Conservation (phyloP, 2,329 filamentous ascomycete genomes). For the Metarhizium brunneum region DNA sequence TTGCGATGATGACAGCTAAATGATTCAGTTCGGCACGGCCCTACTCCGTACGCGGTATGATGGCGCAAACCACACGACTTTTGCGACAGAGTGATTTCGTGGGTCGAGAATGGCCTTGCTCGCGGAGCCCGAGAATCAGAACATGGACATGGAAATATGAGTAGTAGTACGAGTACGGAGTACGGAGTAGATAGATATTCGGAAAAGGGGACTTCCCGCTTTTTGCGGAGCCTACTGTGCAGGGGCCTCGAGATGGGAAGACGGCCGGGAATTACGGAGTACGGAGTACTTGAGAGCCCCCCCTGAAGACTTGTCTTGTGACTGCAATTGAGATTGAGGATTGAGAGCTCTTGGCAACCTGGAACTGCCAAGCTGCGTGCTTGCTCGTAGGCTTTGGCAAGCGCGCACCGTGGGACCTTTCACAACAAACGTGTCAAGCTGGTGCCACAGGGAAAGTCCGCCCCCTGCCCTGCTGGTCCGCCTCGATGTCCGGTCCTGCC, state of each 20-base stretch:
- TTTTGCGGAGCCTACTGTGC: not conserved
- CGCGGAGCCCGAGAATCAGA: not conserved
- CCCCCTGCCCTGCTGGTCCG: not conserved
- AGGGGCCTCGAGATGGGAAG: too few relatives aligned
- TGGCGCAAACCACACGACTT: not conserved
- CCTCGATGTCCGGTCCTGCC: not conserved
- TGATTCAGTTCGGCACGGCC: too few relatives aligned
- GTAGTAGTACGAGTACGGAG: not conserved
- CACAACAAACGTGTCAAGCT: not conserved
- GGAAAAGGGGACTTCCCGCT: not conserved
- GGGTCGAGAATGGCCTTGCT: not conserved
- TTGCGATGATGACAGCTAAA: not conserved
- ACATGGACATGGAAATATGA: not conserved
- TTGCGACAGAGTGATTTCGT: not conserved
- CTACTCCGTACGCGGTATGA: not conserved
- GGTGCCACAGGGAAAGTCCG: conserved; percentile 1
- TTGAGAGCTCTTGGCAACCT: too few relatives aligned
- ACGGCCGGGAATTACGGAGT: too few relatives aligned
- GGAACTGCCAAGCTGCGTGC: too few relatives aligned
- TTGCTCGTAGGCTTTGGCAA: not conserved
- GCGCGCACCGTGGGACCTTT: not conserved
- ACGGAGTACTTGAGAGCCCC: too few relatives aligned
- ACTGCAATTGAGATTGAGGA: not conserved
- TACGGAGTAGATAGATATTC: too few relatives aligned
- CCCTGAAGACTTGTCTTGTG: too few relatives aligned